Evolutionary conservation across 2,329 filamentous ascomycete species (phyloP), one percentile per base, ranked within the genome.

Genomic region (Aspergillus transmontanensis): DNA sequence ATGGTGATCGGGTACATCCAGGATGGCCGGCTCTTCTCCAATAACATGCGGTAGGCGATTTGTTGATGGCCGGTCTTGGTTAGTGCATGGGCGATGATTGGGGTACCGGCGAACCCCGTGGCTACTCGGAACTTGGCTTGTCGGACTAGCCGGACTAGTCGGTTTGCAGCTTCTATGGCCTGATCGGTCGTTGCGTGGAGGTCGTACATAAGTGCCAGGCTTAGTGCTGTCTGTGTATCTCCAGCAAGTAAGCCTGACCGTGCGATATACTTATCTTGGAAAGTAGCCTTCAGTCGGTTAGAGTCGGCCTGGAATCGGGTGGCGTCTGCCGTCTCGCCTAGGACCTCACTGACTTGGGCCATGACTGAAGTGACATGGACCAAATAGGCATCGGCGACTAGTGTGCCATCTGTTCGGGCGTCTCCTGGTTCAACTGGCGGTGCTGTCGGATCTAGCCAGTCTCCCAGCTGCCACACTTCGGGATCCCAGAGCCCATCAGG

Each of bases 371-470:
- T 77, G 54, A 77, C 71, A 41, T 75, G 74, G 7, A 80, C 71
- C 2, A 80, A 69, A 59, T 78, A 81, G 6, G 76, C 75, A 58
- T 80, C 77, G 2, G 79, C 74, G 6, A 81, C 79, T 7, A 80
- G 71, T 23, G 68, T 67, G 10, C 70, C 68, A 62, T 77, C 67
- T n/a, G 77, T 77, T 6, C 70, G 70, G 19, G 70, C 71, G 43
- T 73, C 66, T 0, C 75, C 76, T 2, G 78, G 74, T 10, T 75
- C 70, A 4, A 74, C 71, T 4, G 74, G 67, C 3, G 78, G 78
- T 4, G 79, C 76, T 3, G 68, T 68, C 1, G 79, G 79, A 64
- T 81, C 79, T 0, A 81, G 70, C 79, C 79, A 81, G 69, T 81
- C 79, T 6, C 73, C 78, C 4, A 78, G 72, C 62, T 81, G 77